Percentiles rank a stretch among this genome's conserved stretches.
Evolutionary conservation across 306 rosid species (phyloP).

Genomic region (Castanea sativa): DNA sequence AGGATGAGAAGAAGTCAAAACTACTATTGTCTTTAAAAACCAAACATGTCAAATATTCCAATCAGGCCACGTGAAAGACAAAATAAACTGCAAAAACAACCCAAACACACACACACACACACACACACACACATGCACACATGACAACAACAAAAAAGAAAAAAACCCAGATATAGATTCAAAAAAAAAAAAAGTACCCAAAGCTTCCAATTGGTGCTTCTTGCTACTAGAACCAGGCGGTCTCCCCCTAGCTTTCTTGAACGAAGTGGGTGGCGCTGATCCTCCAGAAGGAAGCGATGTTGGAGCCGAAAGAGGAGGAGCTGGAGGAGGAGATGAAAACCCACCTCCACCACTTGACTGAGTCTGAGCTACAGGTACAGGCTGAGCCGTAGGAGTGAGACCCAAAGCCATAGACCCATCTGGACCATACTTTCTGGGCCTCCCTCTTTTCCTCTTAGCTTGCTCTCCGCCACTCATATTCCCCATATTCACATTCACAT

Average conservation of each 20-base stretch:
- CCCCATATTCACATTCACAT: constrained; percentile 31
- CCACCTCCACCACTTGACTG: constrained; percentile 33
- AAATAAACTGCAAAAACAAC: neutral
- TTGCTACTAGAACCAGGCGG: constrained; percentile 61
- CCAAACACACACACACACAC: neutral
- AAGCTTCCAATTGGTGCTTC: constrained; percentile 39
- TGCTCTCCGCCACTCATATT: constrained; percentile 27
- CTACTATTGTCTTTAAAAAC: neutral
- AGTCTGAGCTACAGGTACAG: constrained; percentile 2
- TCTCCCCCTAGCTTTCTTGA: constrained; percentile 67
- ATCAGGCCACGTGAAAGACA: neutral
- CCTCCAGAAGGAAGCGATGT: constrained; percentile 23
- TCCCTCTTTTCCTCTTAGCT: constrained; percentile 68
- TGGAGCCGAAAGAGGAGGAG: neutral
- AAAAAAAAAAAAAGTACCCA: constrained; percentile 32
- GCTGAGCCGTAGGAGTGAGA: constrained; percentile 28
- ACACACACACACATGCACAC: neutral
- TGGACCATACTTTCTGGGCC: constrained; percentile 76
- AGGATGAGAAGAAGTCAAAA: constrained; percentile 8
- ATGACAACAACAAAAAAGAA: neutral
- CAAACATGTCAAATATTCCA: neutral
- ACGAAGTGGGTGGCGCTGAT: constrained; percentile 32
- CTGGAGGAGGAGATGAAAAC: constrained; percentile 27
- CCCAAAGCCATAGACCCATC: constrained; percentile 55
- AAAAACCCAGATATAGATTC: neutral